phyloP scores from a whole-genome alignment of 768 basidiomycete species.

The Gloeostereum incarnatum region DNA sequence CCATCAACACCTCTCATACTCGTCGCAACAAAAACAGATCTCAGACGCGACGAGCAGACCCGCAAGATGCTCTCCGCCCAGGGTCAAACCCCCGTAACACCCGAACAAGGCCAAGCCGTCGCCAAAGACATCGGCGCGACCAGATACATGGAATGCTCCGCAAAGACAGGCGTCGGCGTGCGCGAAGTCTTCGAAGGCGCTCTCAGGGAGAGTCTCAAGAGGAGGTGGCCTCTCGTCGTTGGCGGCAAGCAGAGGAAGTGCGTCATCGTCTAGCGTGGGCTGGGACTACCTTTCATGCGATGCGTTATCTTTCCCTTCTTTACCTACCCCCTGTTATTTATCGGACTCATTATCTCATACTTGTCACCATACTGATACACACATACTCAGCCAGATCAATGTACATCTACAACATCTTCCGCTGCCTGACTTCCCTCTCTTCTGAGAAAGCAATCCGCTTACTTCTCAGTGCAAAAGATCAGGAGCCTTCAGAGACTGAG shows the following conservation, averaged over 20 bases:
- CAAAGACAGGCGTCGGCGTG: conserved; percentile 86
- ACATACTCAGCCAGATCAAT: too few species aligned
- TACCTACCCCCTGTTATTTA: too few species aligned
- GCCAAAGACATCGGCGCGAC: conserved; percentile 91
- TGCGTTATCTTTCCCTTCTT: too few species aligned
- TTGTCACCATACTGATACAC: too few species aligned
- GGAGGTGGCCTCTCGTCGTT: conserved; percentile 65
- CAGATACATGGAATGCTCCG: conserved; percentile 90
- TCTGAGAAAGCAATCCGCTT: too few species aligned
- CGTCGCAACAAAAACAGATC: conserved; percentile 90
- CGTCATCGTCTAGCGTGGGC: conserved; percentile 37
- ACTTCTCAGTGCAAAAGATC: too few species aligned
- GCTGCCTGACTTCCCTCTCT: too few species aligned
- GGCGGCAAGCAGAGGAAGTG: conserved; percentile 67
- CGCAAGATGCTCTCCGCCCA: conserved; percentile 84
- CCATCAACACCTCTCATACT: conserved; percentile 83
- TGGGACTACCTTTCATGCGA: neutral
- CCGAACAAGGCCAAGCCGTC: conserved; percentile 76
- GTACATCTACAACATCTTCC: too few species aligned
- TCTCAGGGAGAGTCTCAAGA: conserved; percentile 80
- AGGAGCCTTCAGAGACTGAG: too few species aligned
- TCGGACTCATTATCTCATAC: too few species aligned
- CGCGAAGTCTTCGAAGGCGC: conserved; percentile 90
- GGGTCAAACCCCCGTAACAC: conserved; percentile 70
- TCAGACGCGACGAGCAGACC: conserved; percentile 82